phyloP scores from a whole-genome alignment of 1,284 basidiomycete genomes.

The Pulveroboletus sp. region DNA sequence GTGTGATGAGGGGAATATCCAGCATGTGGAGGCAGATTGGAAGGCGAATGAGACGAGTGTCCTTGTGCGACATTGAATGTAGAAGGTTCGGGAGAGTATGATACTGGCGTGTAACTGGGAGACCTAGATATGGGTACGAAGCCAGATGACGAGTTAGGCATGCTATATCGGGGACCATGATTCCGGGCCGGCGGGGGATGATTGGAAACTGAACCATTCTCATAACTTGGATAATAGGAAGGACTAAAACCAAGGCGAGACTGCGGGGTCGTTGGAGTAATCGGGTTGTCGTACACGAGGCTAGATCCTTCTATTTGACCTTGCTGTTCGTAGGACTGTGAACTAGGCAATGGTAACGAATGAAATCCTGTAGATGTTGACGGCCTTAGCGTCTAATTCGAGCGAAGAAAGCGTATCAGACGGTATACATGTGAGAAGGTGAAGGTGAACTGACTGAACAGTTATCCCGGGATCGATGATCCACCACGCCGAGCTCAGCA shows the following conservation, averaged over 20 bases:
- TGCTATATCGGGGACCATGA: slow-evolving; percentile 62
- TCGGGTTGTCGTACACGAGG: slow-evolving; percentile 40
- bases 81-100: slow-evolving; percentile 50
- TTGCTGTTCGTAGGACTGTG: slow-evolving; percentile 36
- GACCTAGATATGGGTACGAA: slow-evolving; percentile 51
- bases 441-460: slow-evolving; percentile 54
- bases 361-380: slow-evolving; percentile 43
- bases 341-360: slow-evolving; percentile 32
- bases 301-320: slow-evolving; percentile 20
- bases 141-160: slow-evolving; percentile 68
- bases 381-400: slow-evolving; percentile 41
- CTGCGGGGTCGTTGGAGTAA: slow-evolving; percentile 41
- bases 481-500: slow-evolving; percentile 61
- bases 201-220: slow-evolving; percentile 38
- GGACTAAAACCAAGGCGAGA: slow-evolving; percentile 38
- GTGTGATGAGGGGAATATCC: slow-evolving; percentile 39
- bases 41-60: slow-evolving; percentile 37
- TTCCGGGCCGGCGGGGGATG: slow-evolving; percentile 40
- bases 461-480: slow-evolving; percentile 56
- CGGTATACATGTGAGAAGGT: neutral
- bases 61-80: slow-evolving; percentile 45
- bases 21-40: slow-evolving; percentile 16
- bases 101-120: slow-evolving; percentile 29
- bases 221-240: slow-evolving; percentile 57
- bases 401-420: slow-evolving; percentile 31